Base-by-base conservation (phyloP, 352 stramenopile genomes). In the Chrysophaeum taylorii region DNA sequence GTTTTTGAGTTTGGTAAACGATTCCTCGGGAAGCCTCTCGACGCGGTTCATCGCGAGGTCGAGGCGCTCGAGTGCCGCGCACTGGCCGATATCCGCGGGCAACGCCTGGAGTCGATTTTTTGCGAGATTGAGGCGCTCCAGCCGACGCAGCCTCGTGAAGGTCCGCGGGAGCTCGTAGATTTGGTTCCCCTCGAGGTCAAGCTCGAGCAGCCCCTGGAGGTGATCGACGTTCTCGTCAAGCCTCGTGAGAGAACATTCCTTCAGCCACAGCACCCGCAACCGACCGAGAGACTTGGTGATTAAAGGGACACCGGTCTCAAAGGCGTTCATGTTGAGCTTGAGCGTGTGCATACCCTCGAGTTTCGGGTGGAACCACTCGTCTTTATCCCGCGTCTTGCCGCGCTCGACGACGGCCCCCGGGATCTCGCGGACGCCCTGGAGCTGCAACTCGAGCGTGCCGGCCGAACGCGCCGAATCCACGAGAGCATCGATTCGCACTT, bases 101-200 rank as follows among this genome's bases (percentile, higher is more conserved):
- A 78, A 33, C 18, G 41, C 61, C 39, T 61, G 39, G 2, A 78
- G 50, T 15, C 57, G 62, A 35, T 78, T 78, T 38, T 76, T 76
- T 16, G 57, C 52, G 12, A 71, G 62, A 39, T 78, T 78, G 64
- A 78, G 48, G 33, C 69, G 67, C n/a, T 64, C 27, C 15, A 78
- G 66, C 14, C 48, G 70, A 5, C 64, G 27, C 43, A 78, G 48
- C 37, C 67, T 53, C 7, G 38, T 57, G 23, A 78, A 62, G 5
- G 29, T 33, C 0, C 23, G 27, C 0, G 73, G 73, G 25, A 78
- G 54, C 27, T 37, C 69, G 2, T 61, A 37, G 15, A 78, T 31
- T 16, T 38, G 31, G 45, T 76, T 76, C 41, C 67, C 61, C 41
- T 78, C 73, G 29, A 78, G 37, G 57, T 76, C 70, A 1, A 78